Percentiles rank a stretch among this genome's conserved stretches.
Conservation (phyloP, 2,329 filamentous ascomycete species). For the Davidsoniella australis region DNA sequence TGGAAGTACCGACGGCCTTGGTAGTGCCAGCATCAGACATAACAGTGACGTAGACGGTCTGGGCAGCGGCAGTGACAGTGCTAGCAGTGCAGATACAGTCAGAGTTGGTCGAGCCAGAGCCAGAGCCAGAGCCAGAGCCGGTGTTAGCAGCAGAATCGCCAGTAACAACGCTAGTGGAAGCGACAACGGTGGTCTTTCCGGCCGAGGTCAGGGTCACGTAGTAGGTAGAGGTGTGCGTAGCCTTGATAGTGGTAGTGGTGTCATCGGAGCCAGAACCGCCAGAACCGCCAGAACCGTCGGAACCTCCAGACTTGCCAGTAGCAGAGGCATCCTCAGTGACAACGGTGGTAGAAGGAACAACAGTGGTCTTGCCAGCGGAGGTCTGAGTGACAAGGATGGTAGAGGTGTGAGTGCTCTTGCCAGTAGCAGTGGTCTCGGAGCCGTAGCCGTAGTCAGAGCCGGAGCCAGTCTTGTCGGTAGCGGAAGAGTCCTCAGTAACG, state of each 20-base stretch:
- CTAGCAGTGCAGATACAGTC: constrained; percentile 2
- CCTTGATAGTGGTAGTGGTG: constrained; percentile 23
- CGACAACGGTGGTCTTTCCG: constrained; percentile 15
- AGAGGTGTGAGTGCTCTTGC: constrained; percentile 35
- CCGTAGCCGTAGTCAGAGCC: constrained; percentile 19
- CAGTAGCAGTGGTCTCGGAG: constrained; percentile 24
- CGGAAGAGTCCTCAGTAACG: background rate
- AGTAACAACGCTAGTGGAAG: constrained; percentile 15
- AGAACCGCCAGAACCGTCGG: constrained; percentile 1
- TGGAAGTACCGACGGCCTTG: constrained; percentile 11
- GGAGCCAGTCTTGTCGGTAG: background rate
- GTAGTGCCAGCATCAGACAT: constrained; percentile 15
- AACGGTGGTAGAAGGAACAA: constrained; percentile 24
- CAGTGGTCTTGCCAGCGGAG: constrained; percentile 20
- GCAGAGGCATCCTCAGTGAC: constrained; percentile 21
- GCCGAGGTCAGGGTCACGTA: constrained; percentile 21
- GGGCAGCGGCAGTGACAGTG: constrained; percentile 15
- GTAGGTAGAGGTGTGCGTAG: constrained; percentile 21
- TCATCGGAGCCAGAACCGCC: constrained; percentile 13
- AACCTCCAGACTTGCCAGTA: background rate
- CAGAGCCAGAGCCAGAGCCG: constrained; percentile 15
- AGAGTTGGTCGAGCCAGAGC: constrained; percentile 17
- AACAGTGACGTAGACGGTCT: constrained; percentile 18
- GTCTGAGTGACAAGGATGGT: constrained; percentile 21
- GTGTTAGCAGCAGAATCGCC: constrained; percentile 13